Evolutionary conservation across 345 rosid genomes (phyloP), one percentile per base, ranked within the genome.

Genomic region (Populus davidiana): DNA sequence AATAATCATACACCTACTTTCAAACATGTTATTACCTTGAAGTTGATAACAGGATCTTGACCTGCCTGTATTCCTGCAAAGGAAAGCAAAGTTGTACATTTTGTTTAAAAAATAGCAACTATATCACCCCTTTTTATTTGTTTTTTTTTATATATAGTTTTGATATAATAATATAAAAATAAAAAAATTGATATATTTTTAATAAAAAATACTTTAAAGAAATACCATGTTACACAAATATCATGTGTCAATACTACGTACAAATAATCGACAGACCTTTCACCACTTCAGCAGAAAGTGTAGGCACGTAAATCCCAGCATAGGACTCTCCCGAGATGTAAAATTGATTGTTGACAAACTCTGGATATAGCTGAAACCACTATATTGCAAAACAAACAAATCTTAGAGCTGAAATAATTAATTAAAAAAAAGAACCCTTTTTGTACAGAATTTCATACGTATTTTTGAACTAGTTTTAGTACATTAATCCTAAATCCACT

Each of bases 301-400:
- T 82, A 9, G 90, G 90, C 29, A 85, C 81, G 33, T 85, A 83
- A 56, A 85, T 66, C 54, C 90, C 90, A 5, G 86, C 90, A 72
- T 87, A 87, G 4, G 90, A 87, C 74, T 87, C 90, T 70, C 90
- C 86, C 0, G 88, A 65, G 7, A 87, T 78, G 64, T 83, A 85
- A 80, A 87, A 87, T 77, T 86, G 85, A 70, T 87, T 87, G 73
- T 14, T 39, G 3, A 47, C 59, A 64, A 87, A 87, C 79, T 87
- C 88, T 18, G 88, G 86, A 62, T 82, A 87, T 61, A 70, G 64
- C 74, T 75, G 54, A 59, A 87, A 85, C 90, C 90, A 87, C 90
- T 87, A 16, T 8, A 59, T 78, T 25, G 54, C 71, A 63, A 14
- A 80, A 78, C 13, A 76, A 71, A 47, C 10, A 20, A 0, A 41